Percentiles rank a stretch among this genome's conserved stretches.
Conservation (phyloP, 345 rosid genomes). For the Bretschneidera sinensis region DNA sequence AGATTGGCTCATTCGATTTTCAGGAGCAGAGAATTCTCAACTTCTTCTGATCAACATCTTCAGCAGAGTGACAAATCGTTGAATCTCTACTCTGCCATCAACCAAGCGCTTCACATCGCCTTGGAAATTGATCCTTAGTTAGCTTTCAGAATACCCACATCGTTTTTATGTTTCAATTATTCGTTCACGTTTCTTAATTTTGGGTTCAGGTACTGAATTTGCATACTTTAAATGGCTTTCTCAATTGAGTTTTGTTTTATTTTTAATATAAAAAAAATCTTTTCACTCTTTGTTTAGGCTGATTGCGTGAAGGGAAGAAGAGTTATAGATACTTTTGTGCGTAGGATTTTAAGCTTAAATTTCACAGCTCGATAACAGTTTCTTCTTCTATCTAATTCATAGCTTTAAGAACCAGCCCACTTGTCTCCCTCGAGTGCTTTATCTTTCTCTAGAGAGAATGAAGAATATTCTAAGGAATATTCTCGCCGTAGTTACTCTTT, state of each 20-base stretch:
- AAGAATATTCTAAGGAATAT: background rate
- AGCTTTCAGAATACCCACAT: background rate
- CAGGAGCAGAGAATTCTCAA: constrained; percentile 4
- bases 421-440: constrained; percentile 83
- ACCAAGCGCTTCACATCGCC: constrained; percentile 47
- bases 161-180: background rate
- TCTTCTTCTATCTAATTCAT: background rate
- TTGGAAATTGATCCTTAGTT: constrained; percentile 50
- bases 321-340: no score
- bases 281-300: background rate
- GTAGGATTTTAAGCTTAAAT: no score
- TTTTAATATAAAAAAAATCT: background rate
- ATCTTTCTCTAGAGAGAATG: constrained; percentile 54
- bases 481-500: background rate
- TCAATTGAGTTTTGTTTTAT: background rate
- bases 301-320: background rate
- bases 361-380: background rate
- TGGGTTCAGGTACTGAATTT: no score
- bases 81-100: constrained; percentile 40
- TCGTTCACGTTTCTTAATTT: no score
- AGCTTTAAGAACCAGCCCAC: constrained; percentile 33
- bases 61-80: constrained; percentile 21
- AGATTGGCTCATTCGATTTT: background rate
- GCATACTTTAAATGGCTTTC: no score
- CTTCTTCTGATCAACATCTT: constrained; percentile 1